These are phyloP conservation scores for Spathaspora passalidarum DNA, from an alignment of 805 yeast species.

Conservation along the genomic window DNA sequence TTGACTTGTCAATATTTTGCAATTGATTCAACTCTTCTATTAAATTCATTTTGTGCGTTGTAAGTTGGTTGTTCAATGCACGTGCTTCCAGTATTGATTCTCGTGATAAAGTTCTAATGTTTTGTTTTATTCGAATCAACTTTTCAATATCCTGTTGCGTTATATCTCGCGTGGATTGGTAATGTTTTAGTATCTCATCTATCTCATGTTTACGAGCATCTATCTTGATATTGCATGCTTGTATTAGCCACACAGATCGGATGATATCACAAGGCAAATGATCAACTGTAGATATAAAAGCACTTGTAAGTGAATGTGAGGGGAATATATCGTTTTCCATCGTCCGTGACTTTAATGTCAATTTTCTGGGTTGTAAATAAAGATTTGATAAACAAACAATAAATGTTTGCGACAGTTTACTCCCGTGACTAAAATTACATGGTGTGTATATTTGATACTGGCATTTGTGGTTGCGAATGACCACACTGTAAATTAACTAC, in stretches of 20 bases:
- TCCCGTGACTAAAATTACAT: no score
- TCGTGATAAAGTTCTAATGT: slow-evolving; percentile 4
- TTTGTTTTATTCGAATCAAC: slow-evolving; percentile 5
- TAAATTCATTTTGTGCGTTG: slow-evolving; percentile 24
- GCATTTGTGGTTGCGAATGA: no score
- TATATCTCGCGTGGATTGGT: background rate
- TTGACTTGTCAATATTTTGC: slow-evolving; percentile 8
- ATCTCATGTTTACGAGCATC: slow-evolving; percentile 19
- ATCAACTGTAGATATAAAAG: slow-evolving; percentile 41
- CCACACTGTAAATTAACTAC: no score
- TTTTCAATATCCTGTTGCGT: background rate
- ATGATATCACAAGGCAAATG: slow-evolving; percentile 43
- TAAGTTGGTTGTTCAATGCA: slow-evolving; percentile 28
- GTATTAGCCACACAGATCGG: slow-evolving; percentile 42
- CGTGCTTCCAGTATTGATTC: slow-evolving; percentile 26
- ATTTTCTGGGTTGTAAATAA: background rate
- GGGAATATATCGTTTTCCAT: slow-evolving; percentile 1
- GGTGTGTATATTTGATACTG: no score
- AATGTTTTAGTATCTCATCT: slow-evolving; percentile 13
- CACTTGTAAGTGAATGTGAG: slow-evolving; percentile 27
- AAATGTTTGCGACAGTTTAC: no score
- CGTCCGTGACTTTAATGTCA: no score
- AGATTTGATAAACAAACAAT: no score
- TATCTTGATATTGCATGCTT: slow-evolving; percentile 30
- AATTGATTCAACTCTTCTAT: slow-evolving; percentile 26